Conservation (phyloP, 768 basidiomycete genomes). For the Pulveroboletus frians region DNA sequence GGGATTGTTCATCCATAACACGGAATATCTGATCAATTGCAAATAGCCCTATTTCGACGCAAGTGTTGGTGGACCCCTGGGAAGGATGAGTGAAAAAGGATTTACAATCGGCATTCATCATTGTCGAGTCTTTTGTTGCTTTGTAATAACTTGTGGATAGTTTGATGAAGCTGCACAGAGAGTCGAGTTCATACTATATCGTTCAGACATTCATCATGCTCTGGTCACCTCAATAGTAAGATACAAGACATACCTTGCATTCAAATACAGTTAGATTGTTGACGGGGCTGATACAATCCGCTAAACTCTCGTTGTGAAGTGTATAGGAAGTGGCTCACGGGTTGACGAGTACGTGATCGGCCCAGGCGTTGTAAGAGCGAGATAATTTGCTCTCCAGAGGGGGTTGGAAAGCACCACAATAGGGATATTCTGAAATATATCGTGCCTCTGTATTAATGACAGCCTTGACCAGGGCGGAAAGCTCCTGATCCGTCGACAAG, state of each 20-base stretch:
- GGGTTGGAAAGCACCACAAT: conserved; percentile 79
- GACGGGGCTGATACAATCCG: conserved; percentile 44
- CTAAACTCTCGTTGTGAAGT: not conserved
- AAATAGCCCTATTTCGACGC: conserved; percentile 45
- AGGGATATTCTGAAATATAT: conserved; percentile 67
- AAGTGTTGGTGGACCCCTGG: not conserved
- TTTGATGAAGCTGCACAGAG: conserved; percentile 74
- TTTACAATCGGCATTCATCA: conserved; percentile 68
- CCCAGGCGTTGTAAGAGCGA: conserved; percentile 64
- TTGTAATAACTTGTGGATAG: conserved; percentile 68
- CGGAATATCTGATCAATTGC: conserved; percentile 71
- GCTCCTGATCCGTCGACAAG: conserved; percentile 49
- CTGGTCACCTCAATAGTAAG: not conserved
- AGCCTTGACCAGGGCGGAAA: conserved; percentile 68
- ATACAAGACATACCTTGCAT: conserved; percentile 55
- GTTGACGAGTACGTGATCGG: conserved; percentile 63
- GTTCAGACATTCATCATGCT: not conserved
- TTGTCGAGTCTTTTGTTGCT: conserved; percentile 64
- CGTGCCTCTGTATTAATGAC: conserved; percentile 78
- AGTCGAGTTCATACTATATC: conserved; percentile 70
- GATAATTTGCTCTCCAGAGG: conserved; percentile 67
- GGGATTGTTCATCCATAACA: conserved; percentile 74
- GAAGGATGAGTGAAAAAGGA: conserved; percentile 1
- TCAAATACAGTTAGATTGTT: conserved; percentile 70
- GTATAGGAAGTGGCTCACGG: conserved; percentile 46